Evolutionary conservation across 192 early-diverging fungal species (phyloP).

Genomic region (Rhizoclosmatium globosum): DNA sequence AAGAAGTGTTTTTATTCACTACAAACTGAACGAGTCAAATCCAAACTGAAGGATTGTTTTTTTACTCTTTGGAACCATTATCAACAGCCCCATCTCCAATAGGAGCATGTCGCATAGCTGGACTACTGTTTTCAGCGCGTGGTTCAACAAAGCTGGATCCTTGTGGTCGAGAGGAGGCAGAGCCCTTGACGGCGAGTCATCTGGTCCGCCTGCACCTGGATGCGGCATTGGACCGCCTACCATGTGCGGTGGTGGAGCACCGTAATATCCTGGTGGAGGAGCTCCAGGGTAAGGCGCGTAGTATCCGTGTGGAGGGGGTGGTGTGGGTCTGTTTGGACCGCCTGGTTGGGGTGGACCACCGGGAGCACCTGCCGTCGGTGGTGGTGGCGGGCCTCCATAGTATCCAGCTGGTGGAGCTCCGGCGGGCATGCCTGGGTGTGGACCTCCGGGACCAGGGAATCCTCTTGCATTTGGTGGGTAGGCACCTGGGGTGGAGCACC

Average conservation of each 20-base stretch:
- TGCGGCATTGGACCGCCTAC: no score
- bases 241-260: slow-evolving; percentile 3
- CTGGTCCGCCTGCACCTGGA: no score
- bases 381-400: background rate
- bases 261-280: background rate
- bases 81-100: no score
- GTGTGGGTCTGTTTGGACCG: background rate
- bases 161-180: no score
- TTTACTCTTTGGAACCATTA: no score
- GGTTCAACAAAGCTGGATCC: no score
- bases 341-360: slow-evolving; percentile 3
- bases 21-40: no score
- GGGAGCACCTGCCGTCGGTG: slow-evolving; percentile 18
- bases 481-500: background rate
- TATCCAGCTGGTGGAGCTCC: background rate
- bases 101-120: no score
- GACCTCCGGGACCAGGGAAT: slow-evolving; percentile 6
- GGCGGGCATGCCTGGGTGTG: background rate
- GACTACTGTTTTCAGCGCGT: no score
- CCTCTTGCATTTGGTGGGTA: slow-evolving; percentile 1
- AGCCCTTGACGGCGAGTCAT: no score
- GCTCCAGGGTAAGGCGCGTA: background rate
- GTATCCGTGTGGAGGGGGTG: background rate
- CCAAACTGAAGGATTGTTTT: no score
- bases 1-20: no score